phyloP scores from a whole-genome alignment of 2,329 filamentous ascomycete genomes.

The Alternaria sp. region DNA sequence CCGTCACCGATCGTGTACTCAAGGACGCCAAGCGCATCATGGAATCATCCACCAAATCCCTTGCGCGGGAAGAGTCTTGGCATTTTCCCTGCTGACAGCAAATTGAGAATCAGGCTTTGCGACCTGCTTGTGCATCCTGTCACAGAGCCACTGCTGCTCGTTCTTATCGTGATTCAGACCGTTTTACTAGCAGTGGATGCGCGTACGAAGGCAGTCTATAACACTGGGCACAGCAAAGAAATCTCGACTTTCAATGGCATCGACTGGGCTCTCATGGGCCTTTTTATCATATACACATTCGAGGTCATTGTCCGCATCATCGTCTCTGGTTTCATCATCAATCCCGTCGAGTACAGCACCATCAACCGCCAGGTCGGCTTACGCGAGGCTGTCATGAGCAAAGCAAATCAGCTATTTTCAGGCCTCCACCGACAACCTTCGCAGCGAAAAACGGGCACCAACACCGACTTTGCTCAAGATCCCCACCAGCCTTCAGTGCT shows the following conservation, averaged over 20 bases:
- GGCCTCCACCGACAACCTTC: conserved; percentile 79
- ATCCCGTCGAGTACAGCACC: conserved; percentile 89
- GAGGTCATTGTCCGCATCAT: conserved; percentile 84
- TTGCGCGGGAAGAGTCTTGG: conserved; percentile 85
- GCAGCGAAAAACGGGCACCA: conserved; percentile 57
- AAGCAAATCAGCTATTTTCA: conserved; percentile 75
- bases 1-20: conserved; percentile 38
- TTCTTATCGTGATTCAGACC: conserved; percentile 87
- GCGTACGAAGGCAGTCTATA: conserved; percentile 70
- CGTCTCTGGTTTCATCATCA: conserved; percentile 91
- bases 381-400: conserved; percentile 74
- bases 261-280: conserved; percentile 79
- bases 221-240: conserved; percentile 57
- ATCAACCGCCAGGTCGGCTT: conserved; percentile 80
- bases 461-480: conserved; percentile 37
- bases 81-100: conserved; percentile 80
- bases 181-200: conserved; percentile 87
- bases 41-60: conserved; percentile 67
- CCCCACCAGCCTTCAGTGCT: conserved; percentile 69
- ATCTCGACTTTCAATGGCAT: conserved; percentile 71
- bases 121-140: conserved; percentile 84
- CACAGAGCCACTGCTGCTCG: conserved; percentile 83
- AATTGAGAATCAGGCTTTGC: conserved; percentile 75
- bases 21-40: conserved; percentile 49
- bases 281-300: conserved; percentile 89